A percentile compares a stretch with the other conserved stretches of the same genome.
These are phyloP conservation scores for Aspergillus bombycis DNA, from an alignment of 2,329 filamentous ascomycete species.

Conservation along the genomic window DNA sequence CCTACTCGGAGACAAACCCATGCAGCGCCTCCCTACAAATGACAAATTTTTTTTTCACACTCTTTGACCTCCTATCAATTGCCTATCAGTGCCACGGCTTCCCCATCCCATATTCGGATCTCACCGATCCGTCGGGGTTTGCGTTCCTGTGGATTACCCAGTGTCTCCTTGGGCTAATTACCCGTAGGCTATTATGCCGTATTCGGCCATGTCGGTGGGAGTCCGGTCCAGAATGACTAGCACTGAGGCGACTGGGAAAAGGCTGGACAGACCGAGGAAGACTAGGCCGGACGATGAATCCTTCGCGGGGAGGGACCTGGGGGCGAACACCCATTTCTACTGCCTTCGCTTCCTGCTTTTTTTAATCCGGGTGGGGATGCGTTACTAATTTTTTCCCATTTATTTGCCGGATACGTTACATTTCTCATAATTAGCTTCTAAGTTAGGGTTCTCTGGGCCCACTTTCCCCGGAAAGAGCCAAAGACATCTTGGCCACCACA, in stretches of 20 bases:
- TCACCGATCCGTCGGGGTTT: neutral
- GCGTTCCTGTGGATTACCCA: neutral
- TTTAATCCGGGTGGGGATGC: neutral
- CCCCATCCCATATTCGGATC: neutral
- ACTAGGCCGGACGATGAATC: neutral
- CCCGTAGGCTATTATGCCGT: neutral
- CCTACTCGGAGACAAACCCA: neutral
- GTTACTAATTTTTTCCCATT: neutral
- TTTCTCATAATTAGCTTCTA: neutral
- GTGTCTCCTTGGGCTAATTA: too few relatives aligned
- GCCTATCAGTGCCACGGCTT: constrained; percentile 7
- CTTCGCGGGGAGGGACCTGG: neutral
- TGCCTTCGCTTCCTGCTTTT: too few relatives aligned
- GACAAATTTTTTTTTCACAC: neutral
- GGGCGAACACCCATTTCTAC: neutral
- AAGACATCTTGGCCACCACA: constrained; percentile 5
- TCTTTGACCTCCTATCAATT: neutral
- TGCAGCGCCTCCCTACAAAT: neutral
- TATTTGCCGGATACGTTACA: neutral
- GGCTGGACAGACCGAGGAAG: neutral
- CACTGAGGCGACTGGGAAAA: neutral
- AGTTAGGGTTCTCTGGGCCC: neutral
- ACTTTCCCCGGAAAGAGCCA: constrained; percentile 1
- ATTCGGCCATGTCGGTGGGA: neutral
- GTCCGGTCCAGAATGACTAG: neutral